Evolutionary conservation across 768 basidiomycete species (phyloP).

Genomic region (Cubamyces sp.): DNA sequence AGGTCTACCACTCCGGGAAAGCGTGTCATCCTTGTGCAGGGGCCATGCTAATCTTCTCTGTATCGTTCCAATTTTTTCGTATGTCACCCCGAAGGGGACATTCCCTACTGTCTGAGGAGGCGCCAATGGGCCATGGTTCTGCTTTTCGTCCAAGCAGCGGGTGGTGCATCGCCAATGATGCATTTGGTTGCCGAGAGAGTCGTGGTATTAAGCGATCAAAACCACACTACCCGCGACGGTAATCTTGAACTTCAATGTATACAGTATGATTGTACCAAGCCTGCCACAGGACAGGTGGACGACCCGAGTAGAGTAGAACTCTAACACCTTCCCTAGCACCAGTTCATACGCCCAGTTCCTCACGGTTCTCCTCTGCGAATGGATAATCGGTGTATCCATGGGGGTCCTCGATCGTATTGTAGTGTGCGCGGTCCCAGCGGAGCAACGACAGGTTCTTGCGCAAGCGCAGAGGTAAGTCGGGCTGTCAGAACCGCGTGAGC

Average conservation of each 20-base stretch:
- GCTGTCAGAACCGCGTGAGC: constrained; percentile 4
- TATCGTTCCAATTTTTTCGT: constrained; percentile 99
- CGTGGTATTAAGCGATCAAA: too few relatives aligned
- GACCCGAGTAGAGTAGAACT: too few relatives aligned
- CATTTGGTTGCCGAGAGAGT: too few relatives aligned
- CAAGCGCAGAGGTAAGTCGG: constrained; percentile 13
- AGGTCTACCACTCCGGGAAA: constrained; percentile 86
- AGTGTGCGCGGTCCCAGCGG: constrained; percentile 4
- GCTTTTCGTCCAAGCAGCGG: too few relatives aligned
- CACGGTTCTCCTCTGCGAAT: constrained; percentile 14
- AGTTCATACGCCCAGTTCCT: neutral
- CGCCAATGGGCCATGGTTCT: too few relatives aligned
- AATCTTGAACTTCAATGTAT: too few relatives aligned
- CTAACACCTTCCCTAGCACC: too few relatives aligned
- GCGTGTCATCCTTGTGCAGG: constrained; percentile 99
- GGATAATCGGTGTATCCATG: constrained; percentile 29
- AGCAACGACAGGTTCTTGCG: constrained; percentile 18
- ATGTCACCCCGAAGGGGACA: constrained; percentile 84
- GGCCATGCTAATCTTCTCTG: constrained; percentile 99
- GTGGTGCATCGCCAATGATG: too few relatives aligned
- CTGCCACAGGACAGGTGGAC: too few relatives aligned
- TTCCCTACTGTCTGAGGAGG: too few relatives aligned
- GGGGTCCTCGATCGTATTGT: constrained; percentile 11
- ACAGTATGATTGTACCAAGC: too few relatives aligned
- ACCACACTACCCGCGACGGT: too few relatives aligned